These are phyloP conservation scores for Rosa rugosa DNA, from an alignment of 306 rosid species.

Conservation along the genomic window DNA sequence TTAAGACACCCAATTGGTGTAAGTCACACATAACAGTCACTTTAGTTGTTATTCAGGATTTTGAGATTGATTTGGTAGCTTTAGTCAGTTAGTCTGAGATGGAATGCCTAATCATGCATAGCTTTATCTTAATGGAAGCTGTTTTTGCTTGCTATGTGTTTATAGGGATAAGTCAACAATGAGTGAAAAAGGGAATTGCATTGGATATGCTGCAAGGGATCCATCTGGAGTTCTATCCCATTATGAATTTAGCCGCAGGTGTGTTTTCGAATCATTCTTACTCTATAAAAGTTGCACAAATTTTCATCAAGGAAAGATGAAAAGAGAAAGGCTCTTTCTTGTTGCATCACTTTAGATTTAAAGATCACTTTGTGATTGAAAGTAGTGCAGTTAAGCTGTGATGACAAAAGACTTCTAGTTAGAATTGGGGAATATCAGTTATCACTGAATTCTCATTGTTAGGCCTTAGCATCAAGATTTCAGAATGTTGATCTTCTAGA, in stretches of 20 bases:
- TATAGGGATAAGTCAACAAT: slow-evolving; percentile 17
- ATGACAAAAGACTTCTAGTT: neutral
- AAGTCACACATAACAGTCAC: neutral
- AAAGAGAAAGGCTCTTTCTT: neutral
- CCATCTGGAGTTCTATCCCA: slow-evolving; percentile 66
- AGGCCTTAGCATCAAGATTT: neutral
- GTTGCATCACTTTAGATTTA: neutral
- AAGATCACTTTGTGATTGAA: neutral
- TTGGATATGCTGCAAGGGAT: slow-evolving; percentile 85
- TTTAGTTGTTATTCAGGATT: neutral
- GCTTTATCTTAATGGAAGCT: neutral
- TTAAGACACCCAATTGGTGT: neutral
- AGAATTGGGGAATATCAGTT: neutral
- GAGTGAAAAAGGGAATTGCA: slow-evolving; percentile 51
- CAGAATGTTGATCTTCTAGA: neutral
- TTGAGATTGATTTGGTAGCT: neutral
- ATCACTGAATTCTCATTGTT: neutral
- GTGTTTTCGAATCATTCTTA: slow-evolving; percentile 6
- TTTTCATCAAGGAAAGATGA: neutral
- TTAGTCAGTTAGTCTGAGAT: neutral
- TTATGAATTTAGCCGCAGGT: slow-evolving; percentile 76
- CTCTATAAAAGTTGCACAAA: neutral
- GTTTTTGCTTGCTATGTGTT: neutral
- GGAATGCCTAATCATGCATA: neutral
- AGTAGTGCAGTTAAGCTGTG: neutral